Conservation (phyloP, 129 eudicot species). For the Saussurea involucrata region DNA sequence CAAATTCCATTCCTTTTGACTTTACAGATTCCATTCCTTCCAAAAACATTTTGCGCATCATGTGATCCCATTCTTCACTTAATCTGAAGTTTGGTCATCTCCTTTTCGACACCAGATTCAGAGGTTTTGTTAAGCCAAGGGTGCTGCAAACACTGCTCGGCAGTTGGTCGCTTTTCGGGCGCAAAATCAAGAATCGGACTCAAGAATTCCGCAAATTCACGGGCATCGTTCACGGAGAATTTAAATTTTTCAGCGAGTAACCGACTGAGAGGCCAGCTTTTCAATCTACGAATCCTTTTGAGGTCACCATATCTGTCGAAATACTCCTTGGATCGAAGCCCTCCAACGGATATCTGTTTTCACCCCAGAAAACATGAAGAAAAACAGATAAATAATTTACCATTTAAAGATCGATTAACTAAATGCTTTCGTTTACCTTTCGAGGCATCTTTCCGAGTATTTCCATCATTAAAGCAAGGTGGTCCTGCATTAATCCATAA, state of each 20-base stretch:
- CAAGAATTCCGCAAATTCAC: conserved; percentile 52
- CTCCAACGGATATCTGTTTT: conserved; percentile 69
- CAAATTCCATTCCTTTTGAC: not conserved
- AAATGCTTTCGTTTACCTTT: conserved; percentile 49
- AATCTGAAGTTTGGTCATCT: conserved; percentile 38
- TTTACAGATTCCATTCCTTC: not conserved
- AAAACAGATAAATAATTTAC: not conserved
- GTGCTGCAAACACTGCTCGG: conserved; percentile 67
- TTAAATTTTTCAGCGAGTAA: conserved; percentile 53
- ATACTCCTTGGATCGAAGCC: conserved; percentile 80
- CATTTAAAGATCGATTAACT: not conserved
- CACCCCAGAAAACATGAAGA: not conserved
- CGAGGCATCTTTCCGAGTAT: conserved; percentile 92
- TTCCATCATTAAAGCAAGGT: conserved; percentile 99
- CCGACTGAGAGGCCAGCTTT: conserved; percentile 51
- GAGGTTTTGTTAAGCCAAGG: conserved; percentile 51
- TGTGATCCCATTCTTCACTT: conserved; percentile 28
- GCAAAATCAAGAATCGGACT: conserved; percentile 62
- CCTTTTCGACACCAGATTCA: conserved; percentile 43
- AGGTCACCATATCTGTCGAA: conserved; percentile 79
- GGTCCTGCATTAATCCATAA: conserved; percentile 67
- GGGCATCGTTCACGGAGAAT: conserved; percentile 44
- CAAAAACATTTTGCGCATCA: not conserved
- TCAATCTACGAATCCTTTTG: conserved; percentile 74
- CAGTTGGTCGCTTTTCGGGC: conserved; percentile 76